phyloP scores from a whole-genome alignment of 2,329 filamentous ascomycete genomes.

The Colletotrichum sp. region DNA sequence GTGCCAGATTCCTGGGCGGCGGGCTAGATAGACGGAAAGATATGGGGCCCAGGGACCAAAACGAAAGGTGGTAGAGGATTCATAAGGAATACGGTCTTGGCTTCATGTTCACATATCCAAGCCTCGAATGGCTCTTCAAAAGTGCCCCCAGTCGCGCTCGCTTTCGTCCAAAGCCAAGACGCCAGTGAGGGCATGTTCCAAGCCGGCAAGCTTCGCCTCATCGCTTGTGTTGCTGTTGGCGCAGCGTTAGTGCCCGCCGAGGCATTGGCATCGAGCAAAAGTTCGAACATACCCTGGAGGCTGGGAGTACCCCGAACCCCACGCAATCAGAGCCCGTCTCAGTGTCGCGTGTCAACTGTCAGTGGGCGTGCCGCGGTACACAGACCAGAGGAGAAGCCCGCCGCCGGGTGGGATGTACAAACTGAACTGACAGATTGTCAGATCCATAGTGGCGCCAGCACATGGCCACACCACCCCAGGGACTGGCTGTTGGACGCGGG shows the following conservation, averaged over 20 bases:
- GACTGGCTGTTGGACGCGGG: not conserved
- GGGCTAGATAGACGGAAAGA: not conserved
- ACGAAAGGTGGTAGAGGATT: conserved; percentile 4
- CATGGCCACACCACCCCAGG: not conserved
- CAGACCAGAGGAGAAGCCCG: not conserved
- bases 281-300: not conserved
- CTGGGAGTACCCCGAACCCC: not conserved
- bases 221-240: not conserved
- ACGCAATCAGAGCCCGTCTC: not conserved
- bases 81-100: not conserved
- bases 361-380: not conserved
- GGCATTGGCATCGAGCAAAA: not conserved
- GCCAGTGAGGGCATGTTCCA: conserved; percentile 7
- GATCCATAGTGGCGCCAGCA: not conserved
- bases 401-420: not conserved
- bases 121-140: not conserved
- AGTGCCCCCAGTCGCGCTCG: conserved; percentile 2
- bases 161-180: conserved; percentile 7
- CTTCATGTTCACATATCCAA: not conserved
- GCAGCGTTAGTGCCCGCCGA: conserved; percentile 3
- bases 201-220: conserved; percentile 1
- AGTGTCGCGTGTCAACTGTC: conserved; percentile 5
- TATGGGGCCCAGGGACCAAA: not conserved
- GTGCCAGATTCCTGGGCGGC: not conserved
- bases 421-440: not conserved